Conservation (phyloP, 176 grass and related monocot species). For the Triticum turgidum region DNA sequence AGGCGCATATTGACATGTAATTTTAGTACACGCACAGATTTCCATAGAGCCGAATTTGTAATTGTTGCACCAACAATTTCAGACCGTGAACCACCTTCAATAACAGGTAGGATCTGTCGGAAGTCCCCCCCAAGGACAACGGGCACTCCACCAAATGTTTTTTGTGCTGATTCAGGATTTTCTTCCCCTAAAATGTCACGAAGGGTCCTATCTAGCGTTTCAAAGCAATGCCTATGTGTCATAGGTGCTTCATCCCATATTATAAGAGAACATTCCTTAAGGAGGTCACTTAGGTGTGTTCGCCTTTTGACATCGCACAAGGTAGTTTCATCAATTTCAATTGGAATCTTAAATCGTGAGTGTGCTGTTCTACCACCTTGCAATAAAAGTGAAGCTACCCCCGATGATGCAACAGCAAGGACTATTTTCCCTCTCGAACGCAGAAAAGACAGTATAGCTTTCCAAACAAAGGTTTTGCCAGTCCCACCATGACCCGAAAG, state of each 20-base stretch:
- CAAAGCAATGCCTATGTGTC: constrained; percentile 19
- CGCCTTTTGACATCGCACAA: background rate
- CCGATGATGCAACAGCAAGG: background rate
- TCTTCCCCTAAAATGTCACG: background rate
- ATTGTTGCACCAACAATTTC: no score
- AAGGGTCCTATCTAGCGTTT: background rate
- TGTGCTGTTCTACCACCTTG: background rate
- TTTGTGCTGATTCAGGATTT: no score
- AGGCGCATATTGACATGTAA: no score
- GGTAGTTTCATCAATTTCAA: background rate
- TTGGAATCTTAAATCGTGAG: constrained; percentile 3
- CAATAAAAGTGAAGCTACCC: background rate
- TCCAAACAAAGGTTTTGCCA: background rate
- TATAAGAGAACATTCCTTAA: background rate
- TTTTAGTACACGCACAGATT: no score
- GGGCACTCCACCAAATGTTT: background rate
- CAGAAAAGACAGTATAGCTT: background rate
- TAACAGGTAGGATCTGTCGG: no score
- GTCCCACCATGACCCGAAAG: background rate
- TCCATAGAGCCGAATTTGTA: no score
- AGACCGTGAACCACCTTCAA: no score
- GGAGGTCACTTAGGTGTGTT: background rate
- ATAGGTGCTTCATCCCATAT: constrained; percentile 23
- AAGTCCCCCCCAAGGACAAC: background rate
- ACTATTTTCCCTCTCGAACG: background rate